Base-by-base conservation (phyloP, 108 stramenopile species). In the Skeletonema marinoi region DNA sequence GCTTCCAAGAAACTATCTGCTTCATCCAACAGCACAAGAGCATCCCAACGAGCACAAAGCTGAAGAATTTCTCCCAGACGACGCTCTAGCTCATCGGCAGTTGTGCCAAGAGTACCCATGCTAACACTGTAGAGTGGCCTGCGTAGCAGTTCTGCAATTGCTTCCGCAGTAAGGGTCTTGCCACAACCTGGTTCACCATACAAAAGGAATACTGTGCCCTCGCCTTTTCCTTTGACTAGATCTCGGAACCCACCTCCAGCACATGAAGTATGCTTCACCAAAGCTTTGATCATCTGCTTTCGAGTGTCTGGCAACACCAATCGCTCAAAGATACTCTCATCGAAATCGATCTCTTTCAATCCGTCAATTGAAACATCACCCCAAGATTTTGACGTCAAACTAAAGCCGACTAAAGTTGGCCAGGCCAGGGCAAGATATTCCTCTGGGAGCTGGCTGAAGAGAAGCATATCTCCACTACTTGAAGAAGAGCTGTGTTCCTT, bases 141-240 rank as follows among this genome's bases (percentile, higher is more conserved):
- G 54, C 83, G 81, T 54, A 92, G 80, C 11, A 78, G 12, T 66
- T 92, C 91, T 5, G 87, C 80, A 9, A 89, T 65, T 1, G 88
- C 89, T 67, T 92, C 91, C 35, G 91, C 91, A 8, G 91, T 92
- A 3, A 92, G 72, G 0, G 91, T 92, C 66, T 92, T 92, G 1
- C 91, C 91, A 21, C 65, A 65, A 9, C 91, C 91, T 6, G 91
- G 87, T 11, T 80, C 78, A 0, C 91, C 89, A 61, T 89, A 87
- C 70, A 92, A 48, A 38, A 92, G 59, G 56, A 92, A 89, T 2
- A 88, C 84, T 14, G 69, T 71, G 5, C 88, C 91, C 29, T 86
- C 73, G 25, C 90, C 90, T 60, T 92, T 92, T 6, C 91, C 91
- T 59, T 70, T 50, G 17, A 92, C 68, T 13, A 92, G 29, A 77